Conservation (phyloP, 208 protist species). For the Herpetomonas tarakana region DNA sequence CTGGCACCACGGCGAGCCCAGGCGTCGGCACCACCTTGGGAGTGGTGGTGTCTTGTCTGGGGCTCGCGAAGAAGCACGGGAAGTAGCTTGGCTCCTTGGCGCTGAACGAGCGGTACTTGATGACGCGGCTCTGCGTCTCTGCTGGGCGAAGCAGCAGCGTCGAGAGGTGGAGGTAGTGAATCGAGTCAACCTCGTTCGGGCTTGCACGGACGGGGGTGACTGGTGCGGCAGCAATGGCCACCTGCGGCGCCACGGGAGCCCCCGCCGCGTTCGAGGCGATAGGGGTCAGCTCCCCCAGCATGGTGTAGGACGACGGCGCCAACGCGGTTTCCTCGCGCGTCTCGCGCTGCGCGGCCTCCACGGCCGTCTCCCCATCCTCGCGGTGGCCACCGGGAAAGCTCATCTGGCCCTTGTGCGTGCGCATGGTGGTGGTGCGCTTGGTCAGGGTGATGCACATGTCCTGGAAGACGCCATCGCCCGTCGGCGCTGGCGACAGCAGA, state of each 20-base stretch:
- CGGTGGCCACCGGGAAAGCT: slow-evolving; percentile 78
- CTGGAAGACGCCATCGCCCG: slow-evolving; percentile 33
- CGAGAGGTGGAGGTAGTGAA: slow-evolving; percentile 85
- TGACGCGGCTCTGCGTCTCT: slow-evolving; percentile 56
- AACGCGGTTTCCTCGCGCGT: slow-evolving; percentile 75
- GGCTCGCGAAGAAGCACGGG: slow-evolving; percentile 81
- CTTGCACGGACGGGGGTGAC: slow-evolving; percentile 46
- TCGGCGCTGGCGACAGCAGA: slow-evolving; percentile 47
- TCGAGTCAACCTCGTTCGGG: slow-evolving; percentile 67
- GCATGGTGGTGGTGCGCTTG: slow-evolving; percentile 54
- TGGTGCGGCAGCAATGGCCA: slow-evolving; percentile 37
- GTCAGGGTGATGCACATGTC: slow-evolving; percentile 88
- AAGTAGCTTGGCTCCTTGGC: slow-evolving; percentile 46
- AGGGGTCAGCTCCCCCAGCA: slow-evolving; percentile 52
- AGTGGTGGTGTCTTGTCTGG: slow-evolving; percentile 19
- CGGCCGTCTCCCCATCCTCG: slow-evolving; percentile 46
- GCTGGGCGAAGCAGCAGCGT: slow-evolving; percentile 39
- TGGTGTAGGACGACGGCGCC: slow-evolving; percentile 29
- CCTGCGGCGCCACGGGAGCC: slow-evolving; percentile 43
- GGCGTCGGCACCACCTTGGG: slow-evolving; percentile 20
- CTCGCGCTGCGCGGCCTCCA: slow-evolving; percentile 68
- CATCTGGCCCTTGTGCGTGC: slow-evolving; percentile 71
- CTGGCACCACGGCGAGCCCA: slow-evolving; percentile 14
- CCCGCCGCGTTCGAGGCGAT: slow-evolving; percentile 27
- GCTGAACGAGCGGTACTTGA: slow-evolving; percentile 34